Evolutionary conservation across 257 asterid genomes (phyloP), one percentile per base, ranked within the genome.

Genomic region (Hygrophila difformis): DNA sequence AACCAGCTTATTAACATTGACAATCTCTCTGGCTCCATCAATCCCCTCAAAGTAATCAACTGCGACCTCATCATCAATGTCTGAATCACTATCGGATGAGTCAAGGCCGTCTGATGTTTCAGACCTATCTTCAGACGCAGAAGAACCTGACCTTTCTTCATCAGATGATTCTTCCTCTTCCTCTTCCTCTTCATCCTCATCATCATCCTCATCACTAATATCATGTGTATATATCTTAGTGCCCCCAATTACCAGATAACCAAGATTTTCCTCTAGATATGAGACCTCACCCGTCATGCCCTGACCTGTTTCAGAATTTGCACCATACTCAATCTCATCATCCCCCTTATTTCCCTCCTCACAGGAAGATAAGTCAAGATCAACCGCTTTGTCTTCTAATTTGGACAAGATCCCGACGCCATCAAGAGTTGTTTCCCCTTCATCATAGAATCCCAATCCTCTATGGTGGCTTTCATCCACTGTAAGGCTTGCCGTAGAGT

Each of bases 41-140:
- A 71, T 85, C 39, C 98, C 81, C 66, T 82, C 88, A 50, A 71
- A 67, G 65, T 85, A 89, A 82, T 89, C 98, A 35, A 67, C 82
- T 56, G 94, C 98, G 47, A 89, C 73, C 55, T 70, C 96, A 16
- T 79, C 96, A 52, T 89, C 96, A 35, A 89, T 48, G 49, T 81
- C 92, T 38, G 94, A 77, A 62, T 71, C 82, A 62, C 81, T 78
- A 51, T 66, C 69, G 15, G 81, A 75, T 22, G 55, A 44, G 24
- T 56, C 70, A 42, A 62, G 81, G 56, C 71, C 68, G 20, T 68
- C 94, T 18, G 83, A 75, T 20, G 79, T 56, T 39, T 49, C 66
- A 13, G 72, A 54, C 46, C 78, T 59, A 61, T 73, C 87, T 40
- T 64, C 87, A 5, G 81, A 60, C 22, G 20, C 79, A 5, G 82